A percentile compares a stretch with the other conserved stretches of the same genome.
Evolutionary conservation across 805 yeast genomes (phyloP).

Genomic region (Saturnispora dispora): DNA sequence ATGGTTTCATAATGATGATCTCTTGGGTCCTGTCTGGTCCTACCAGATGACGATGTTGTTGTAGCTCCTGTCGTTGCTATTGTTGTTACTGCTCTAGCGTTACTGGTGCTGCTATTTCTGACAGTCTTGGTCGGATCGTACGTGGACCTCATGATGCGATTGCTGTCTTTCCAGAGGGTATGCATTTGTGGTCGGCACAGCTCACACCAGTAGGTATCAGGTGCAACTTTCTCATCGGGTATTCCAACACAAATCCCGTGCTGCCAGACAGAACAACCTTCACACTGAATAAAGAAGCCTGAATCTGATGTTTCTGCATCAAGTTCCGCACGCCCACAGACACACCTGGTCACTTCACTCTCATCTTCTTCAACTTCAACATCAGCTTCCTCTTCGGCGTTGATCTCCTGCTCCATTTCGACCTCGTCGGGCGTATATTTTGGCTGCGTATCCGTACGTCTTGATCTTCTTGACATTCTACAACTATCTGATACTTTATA

Average conservation of each 20-base stretch:
- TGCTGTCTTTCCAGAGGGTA: constrained; percentile 36
- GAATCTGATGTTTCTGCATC: constrained; percentile 35
- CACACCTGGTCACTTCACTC: constrained; percentile 45
- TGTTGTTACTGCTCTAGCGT: background rate
- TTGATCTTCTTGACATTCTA: constrained; percentile 27
- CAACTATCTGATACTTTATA: background rate
- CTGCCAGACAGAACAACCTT: constrained; percentile 92
- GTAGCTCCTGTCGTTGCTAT: background rate
- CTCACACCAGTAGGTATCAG: constrained; percentile 95
- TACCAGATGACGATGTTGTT: background rate
- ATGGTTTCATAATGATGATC: constrained; percentile 29
- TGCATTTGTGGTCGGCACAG: constrained; percentile 82
- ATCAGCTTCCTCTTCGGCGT: constrained; percentile 1
- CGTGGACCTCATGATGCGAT: constrained; percentile 39
- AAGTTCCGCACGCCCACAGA: constrained; percentile 42
- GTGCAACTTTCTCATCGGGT: constrained; percentile 61
- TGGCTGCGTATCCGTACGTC: constrained; percentile 19
- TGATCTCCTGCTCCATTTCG: constrained; percentile 8
- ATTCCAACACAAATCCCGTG: constrained; percentile 95
- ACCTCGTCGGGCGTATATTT: constrained; percentile 15
- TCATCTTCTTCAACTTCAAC: constrained; percentile 15
- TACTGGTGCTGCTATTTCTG: constrained; percentile 2
- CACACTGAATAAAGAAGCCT: constrained; percentile 78
- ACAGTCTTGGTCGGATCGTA: constrained; percentile 32
- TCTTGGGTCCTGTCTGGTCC: constrained; percentile 14